A percentile compares a stretch with the other conserved stretches of the same genome.
Conservation (phyloP, 352 stramenopile genomes). For the Phytophthora cajani region DNA sequence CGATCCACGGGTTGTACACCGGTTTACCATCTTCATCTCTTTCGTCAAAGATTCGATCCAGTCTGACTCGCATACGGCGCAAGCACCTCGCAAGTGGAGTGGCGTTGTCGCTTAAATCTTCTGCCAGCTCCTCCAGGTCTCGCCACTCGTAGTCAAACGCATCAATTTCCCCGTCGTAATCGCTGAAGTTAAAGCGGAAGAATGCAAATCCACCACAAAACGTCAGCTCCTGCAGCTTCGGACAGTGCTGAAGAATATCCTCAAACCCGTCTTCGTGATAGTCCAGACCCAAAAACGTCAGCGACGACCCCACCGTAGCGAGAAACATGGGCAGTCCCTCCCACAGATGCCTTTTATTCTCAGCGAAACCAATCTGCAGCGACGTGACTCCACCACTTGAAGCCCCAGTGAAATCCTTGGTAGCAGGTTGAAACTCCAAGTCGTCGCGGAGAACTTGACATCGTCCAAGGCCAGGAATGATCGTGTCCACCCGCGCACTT, state of each 20-base stretch:
- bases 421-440: background rate
- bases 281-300: background rate
- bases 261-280: background rate
- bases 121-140: background rate
- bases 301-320: background rate
- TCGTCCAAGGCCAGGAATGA: constrained; percentile 5
- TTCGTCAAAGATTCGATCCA: background rate
- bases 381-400: background rate
- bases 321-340: constrained; percentile 1
- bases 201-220: background rate
- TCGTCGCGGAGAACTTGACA: constrained; percentile 2
- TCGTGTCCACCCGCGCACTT: background rate
- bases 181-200: background rate
- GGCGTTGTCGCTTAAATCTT: background rate
- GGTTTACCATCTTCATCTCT: background rate
- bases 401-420: no score
- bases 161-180: background rate
- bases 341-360: background rate
- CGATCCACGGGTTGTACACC: background rate
- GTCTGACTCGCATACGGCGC: background rate
- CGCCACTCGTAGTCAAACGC: background rate
- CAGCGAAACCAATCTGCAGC: background rate
- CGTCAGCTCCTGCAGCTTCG: background rate
- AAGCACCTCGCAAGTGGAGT: background rate
- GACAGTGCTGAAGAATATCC: background rate